Evolutionary conservation across 352 stramenopile genomes (phyloP), one percentile per base, ranked within the genome.

Genomic region (Pythium dissimile): DNA sequence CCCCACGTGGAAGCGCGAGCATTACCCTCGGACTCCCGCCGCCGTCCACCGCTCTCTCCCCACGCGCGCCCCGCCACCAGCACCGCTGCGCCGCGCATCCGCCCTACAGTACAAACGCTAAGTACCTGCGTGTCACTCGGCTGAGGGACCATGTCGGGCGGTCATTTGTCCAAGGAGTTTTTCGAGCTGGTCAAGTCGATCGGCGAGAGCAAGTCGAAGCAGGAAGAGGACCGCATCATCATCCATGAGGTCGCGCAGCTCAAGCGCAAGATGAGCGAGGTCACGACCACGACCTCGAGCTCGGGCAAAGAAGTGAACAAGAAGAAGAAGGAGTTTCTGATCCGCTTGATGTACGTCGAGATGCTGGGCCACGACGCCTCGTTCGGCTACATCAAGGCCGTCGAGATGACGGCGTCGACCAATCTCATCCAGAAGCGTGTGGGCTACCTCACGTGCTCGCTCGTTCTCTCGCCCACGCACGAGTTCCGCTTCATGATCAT

Each of bases 401-500:
- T 98, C 37, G 97, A 99, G 83, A 95, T 99, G 73, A 98, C 92
- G 8, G 96, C 96, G 8, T 98, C 92, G 34, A 96, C 95, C 21
- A 98, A 97, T 56, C 84, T 99, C n/a, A 89, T 98, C 65, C 96
- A 99, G 72, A 99, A 99, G 73, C 95, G 95, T 50, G 96, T 98
- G 16, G 97, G 96, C 7, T 99, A 99, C 74, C 74, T 99, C 28
- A 96, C 97, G 44, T 94, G 86, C 70, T 82, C 64, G 21, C 83
- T 98, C 49, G 98, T 96, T 71, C 82, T 99, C 18, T 96, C 90
- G 18, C 97, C 97, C 3, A 96, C 97, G 31, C 96, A 99, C 77
- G 97, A 99, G 76, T 99, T 99, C 73, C 89, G 97, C 53, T 99
- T 99, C 82, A 99, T 99, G 98, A 95, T 99, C 31, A 98, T 99